These are phyloP conservation scores for Viola pubescens DNA, from an alignment of 441 rosid genomes.

Conservation along the genomic window DNA sequence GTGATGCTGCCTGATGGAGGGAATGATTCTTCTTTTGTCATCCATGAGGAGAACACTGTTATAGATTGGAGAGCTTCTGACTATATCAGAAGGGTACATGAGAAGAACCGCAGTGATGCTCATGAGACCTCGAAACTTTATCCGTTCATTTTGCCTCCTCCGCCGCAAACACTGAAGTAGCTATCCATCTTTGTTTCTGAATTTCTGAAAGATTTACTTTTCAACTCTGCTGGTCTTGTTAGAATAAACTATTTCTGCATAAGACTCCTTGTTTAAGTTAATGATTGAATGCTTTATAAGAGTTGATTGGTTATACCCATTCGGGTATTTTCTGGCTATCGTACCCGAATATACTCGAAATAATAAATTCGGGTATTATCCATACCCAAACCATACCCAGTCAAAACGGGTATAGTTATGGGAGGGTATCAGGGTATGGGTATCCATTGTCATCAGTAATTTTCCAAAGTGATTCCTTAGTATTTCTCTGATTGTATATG, in stretches of 20 bases:
- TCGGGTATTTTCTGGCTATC: too few relatives aligned
- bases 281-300: too few relatives aligned
- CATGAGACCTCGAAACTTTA: constrained; percentile 14
- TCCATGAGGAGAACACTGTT: constrained; percentile 19
- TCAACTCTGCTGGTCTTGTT: neutral
- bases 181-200: neutral
- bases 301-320: too few relatives aligned
- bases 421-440: too few relatives aligned
- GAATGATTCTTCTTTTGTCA: constrained; percentile 12
- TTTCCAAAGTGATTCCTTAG: too few relatives aligned
- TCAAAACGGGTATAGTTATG: too few relatives aligned
- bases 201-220: neutral
- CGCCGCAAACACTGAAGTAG: constrained; percentile 25
- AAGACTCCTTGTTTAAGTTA: too few relatives aligned
- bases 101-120: constrained; percentile 29
- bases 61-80: constrained; percentile 31
- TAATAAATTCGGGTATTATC: too few relatives aligned
- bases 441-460: too few relatives aligned
- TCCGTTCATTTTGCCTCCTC: constrained; percentile 29
- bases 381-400: too few relatives aligned
- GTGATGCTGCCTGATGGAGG: constrained; percentile 32
- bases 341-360: too few relatives aligned
- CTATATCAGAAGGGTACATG: constrained; percentile 40
- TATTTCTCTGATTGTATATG: too few relatives aligned
- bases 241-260: neutral